phyloP scores from a whole-genome alignment of 768 basidiomycete species.

The Trametes meyenii region DNA sequence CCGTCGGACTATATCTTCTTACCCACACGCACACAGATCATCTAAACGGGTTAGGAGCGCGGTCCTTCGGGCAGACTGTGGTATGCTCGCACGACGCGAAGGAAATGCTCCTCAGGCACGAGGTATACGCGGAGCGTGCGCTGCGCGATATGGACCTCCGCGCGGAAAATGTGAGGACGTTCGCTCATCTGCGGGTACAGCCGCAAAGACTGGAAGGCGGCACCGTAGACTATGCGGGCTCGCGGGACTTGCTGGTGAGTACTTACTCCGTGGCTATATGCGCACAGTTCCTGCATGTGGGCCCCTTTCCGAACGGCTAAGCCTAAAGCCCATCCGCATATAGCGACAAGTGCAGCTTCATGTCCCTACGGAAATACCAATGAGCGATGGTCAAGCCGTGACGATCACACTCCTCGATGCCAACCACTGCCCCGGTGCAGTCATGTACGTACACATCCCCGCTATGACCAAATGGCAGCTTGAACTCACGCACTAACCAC shows the following conservation, averaged over 20 bases:
- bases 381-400: constrained; percentile 60
- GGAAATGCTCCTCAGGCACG: constrained; percentile 80
- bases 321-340: neutral
- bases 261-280: too few relatives aligned
- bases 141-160: constrained; percentile 54
- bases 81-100: constrained; percentile 85
- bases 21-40: constrained; percentile 93
- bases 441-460: constrained; percentile 62
- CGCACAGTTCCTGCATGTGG: too few relatives aligned
- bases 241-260: constrained; percentile 71
- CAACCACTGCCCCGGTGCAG: constrained; percentile 93
- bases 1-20: constrained; percentile 64
- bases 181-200: constrained; percentile 65
- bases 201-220: constrained; percentile 53
- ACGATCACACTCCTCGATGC: constrained; percentile 84
- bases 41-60: constrained; percentile 71
- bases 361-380: constrained; percentile 60
- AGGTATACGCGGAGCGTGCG: constrained; percentile 67
- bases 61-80: constrained; percentile 71
- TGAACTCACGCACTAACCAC: neutral
- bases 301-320: too few relatives aligned
- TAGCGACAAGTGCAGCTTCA: constrained; percentile 65
- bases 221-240: constrained; percentile 48
- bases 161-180: constrained; percentile 59
- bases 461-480: neutral